phyloP scores from a whole-genome alignment of 306 rosid species.

The Quercus robur region DNA sequence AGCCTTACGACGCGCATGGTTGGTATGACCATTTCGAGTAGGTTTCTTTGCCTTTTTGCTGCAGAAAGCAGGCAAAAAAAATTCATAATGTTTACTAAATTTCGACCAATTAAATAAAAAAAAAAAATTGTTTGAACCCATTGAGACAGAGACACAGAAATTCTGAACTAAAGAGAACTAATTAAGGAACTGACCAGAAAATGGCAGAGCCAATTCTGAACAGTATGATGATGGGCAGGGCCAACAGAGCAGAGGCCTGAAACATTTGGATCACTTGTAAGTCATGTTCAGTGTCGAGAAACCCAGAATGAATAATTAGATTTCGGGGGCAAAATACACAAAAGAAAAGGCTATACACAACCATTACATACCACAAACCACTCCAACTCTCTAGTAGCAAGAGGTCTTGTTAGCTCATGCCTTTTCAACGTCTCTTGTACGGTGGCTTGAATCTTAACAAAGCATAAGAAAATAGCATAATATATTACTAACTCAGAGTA shows the following conservation, averaged over 20 bases:
- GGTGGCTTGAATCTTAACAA: slow-evolving; percentile 65
- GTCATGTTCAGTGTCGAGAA: slow-evolving; percentile 26
- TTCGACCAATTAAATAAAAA: neutral
- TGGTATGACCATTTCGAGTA: slow-evolving; percentile 37
- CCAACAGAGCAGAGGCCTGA: slow-evolving; percentile 95
- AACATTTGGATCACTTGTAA: slow-evolving; percentile 17
- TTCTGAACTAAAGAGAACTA: neutral
- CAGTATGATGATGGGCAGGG: slow-evolving; percentile 70
- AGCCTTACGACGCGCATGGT: slow-evolving; percentile 70
- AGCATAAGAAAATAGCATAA: slow-evolving; percentile 11
- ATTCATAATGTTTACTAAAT: neutral
- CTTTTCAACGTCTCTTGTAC: slow-evolving; percentile 64
- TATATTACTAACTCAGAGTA: neutral
- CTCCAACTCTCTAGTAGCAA: slow-evolving; percentile 87
- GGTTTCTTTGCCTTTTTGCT: slow-evolving; percentile 67
- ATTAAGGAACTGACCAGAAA: slow-evolving; percentile 55
- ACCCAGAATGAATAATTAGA: neutral
- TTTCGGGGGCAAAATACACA: neutral
- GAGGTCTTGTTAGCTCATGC: slow-evolving; percentile 76
- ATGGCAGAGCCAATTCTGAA: slow-evolving; percentile 59
- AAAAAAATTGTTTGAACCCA: neutral
- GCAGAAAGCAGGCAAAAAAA: slow-evolving; percentile 21
- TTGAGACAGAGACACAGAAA: slow-evolving; percentile 9
- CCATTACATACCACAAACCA: slow-evolving; percentile 85
- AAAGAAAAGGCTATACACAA: neutral